Conservation (phyloP, 495 filamentous ascomycete species). For the Margaritispora aquatica region DNA sequence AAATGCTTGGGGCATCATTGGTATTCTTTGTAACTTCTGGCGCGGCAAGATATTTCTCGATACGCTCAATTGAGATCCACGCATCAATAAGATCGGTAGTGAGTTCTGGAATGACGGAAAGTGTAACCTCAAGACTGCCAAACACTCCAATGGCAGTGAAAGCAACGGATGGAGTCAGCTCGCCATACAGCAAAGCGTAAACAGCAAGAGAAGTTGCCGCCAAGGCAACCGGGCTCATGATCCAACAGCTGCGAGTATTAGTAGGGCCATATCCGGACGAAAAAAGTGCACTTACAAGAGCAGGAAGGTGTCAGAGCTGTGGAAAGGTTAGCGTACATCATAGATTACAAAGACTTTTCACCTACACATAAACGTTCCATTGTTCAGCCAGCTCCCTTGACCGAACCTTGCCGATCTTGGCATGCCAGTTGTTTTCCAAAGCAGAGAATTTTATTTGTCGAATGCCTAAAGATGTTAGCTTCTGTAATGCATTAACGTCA, state of each 20-base stretch:
- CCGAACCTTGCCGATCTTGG: conserved; percentile 60
- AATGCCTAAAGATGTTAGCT: conserved; percentile 36
- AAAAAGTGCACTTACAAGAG: conserved; percentile 19
- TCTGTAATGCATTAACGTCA: background rate
- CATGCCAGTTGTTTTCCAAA: conserved; percentile 72
- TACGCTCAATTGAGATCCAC: conserved; percentile 65
- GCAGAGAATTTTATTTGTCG: conserved; percentile 87
- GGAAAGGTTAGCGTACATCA: background rate
- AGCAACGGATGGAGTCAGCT: conserved; percentile 65
- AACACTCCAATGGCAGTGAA: conserved; percentile 79
- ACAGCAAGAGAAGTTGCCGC: conserved; percentile 64
- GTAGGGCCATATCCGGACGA: background rate
- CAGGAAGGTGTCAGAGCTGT: conserved; percentile 19
- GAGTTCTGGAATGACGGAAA: conserved; percentile 68
- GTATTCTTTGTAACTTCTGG: conserved; percentile 58
- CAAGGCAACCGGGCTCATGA: conserved; percentile 66
- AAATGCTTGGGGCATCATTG: conserved; percentile 49
- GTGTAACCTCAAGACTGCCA: conserved; percentile 58
- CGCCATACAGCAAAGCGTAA: conserved; percentile 57
- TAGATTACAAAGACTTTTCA: conserved; percentile 25
- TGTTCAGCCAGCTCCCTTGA: conserved; percentile 58
- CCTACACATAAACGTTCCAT: conserved; percentile 59
- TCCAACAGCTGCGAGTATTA: conserved; percentile 59
- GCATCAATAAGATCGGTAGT: conserved; percentile 65
- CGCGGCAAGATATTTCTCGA: conserved; percentile 62